These are phyloP conservation scores for Vaccinium vitisidaea DNA, from an alignment of 148 eudicot species.

Conservation along the genomic window DNA sequence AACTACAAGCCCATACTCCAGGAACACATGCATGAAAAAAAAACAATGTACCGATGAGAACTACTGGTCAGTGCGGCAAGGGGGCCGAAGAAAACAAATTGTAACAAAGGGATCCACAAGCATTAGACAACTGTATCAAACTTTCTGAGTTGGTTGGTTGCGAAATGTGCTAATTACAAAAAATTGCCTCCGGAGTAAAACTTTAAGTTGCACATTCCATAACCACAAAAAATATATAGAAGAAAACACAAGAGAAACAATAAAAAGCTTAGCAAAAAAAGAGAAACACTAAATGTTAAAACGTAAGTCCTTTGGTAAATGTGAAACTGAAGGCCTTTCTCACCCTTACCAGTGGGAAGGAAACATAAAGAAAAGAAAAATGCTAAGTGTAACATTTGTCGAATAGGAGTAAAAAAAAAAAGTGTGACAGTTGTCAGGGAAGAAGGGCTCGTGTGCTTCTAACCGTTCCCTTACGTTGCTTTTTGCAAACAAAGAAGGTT, in stretches of 20 bases:
- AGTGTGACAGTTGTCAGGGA: no score
- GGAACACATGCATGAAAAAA: constrained; percentile 63
- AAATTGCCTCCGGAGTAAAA: neutral
- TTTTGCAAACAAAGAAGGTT: neutral
- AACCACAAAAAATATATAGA: neutral
- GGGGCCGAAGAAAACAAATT: neutral
- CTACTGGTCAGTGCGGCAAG: neutral
- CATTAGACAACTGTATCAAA: neutral
- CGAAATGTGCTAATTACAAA: no score
- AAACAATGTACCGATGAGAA: neutral
- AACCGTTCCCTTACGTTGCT: neutral
- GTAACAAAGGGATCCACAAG: neutral
- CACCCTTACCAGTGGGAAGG: no score
- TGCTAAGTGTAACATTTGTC: no score
- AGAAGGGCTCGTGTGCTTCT: neutral
- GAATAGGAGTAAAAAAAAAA: no score
- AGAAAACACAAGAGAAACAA: neutral
- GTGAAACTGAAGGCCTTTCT: no score
- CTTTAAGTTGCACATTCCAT: neutral
- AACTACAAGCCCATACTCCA: constrained; percentile 88
- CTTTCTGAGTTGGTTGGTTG: no score
- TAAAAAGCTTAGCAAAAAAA: neutral
- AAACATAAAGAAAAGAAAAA: no score
- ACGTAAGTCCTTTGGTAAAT: no score
- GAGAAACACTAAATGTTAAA: neutral